Conservation (phyloP, 2,329 filamentous ascomycete genomes). For the Cladobotryum mycophilum region DNA sequence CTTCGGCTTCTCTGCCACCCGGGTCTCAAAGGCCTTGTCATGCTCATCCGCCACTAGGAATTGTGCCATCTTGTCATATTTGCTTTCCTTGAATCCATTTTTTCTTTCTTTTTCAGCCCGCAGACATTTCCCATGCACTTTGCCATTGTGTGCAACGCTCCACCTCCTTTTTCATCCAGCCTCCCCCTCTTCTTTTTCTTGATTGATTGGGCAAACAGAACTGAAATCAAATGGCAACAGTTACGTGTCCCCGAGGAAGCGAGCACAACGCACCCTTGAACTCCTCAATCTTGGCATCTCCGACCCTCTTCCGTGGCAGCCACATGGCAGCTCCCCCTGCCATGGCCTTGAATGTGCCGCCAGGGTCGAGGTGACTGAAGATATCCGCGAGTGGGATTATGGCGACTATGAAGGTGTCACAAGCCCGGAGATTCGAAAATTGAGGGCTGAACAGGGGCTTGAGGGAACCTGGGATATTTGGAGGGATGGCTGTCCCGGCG, state of each 20-base stretch:
- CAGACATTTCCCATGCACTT: too few species aligned
- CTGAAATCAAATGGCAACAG: constrained; percentile 28
- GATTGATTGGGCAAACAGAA: not conserved
- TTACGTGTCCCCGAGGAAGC: constrained; percentile 80
- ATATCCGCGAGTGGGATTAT: constrained; percentile 82
- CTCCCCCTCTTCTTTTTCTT: too few species aligned
- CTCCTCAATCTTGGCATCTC: constrained; percentile 68
- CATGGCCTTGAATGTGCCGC: constrained; percentile 48
- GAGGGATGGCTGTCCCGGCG: constrained; percentile 79
- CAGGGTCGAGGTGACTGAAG: constrained; percentile 60
- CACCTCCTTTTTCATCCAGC: too few species aligned
- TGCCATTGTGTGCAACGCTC: too few species aligned
- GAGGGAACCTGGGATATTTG: constrained; percentile 72
- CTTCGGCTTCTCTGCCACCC: too few species aligned
- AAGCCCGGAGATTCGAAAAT: constrained; percentile 57
- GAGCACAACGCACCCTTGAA: constrained; percentile 86
- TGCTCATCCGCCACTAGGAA: too few species aligned
- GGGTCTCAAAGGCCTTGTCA: too few species aligned
- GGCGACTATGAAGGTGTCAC: constrained; percentile 81
- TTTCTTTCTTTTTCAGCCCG: too few species aligned
- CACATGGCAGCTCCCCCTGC: constrained; percentile 34
- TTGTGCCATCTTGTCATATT: too few species aligned
- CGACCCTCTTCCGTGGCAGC: constrained; percentile 65
- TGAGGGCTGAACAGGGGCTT: constrained; percentile 51
- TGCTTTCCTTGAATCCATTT: too few species aligned